Conservation (phyloP, 139 green algal genomes). For the Haematococcus lacustris region DNA sequence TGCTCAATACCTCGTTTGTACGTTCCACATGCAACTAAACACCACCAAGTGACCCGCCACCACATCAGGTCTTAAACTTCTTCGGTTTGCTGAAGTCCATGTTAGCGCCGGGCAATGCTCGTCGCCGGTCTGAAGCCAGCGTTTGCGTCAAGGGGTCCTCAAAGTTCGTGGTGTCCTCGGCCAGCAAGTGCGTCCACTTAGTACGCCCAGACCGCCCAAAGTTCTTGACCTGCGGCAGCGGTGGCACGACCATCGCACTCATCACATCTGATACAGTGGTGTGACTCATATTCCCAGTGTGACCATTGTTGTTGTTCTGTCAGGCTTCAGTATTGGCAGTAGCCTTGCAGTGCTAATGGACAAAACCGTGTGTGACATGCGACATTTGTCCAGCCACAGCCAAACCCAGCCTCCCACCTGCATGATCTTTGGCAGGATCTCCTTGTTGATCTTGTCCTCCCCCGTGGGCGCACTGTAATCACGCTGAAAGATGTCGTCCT, state of each 20-base stretch:
- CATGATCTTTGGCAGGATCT: constrained; percentile 85
- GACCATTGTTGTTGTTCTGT: no score
- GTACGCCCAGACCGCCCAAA: constrained; percentile 86
- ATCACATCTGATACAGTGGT: no score
- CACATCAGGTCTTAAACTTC: constrained; percentile 43
- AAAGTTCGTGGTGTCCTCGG: constrained; percentile 74
- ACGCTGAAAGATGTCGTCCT: constrained; percentile 61
- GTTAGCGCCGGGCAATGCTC: constrained; percentile 9
- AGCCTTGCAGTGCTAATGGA: no score
- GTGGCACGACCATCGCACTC: no score
- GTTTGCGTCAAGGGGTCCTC: constrained; percentile 1
- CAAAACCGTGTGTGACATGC: no score
- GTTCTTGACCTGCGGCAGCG: constrained; percentile 90
- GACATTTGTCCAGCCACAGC: no score
- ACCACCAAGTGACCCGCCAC: no score
- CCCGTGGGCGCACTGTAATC: constrained; percentile 83
- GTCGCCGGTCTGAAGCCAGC: constrained; percentile 3
- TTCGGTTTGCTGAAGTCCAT: constrained; percentile 53
- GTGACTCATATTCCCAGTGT: no score
- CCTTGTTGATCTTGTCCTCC: constrained; percentile 79
- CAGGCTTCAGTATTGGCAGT: no score
- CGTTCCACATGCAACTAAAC: no score
- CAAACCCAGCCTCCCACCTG: no score
- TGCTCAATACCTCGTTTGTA: no score
- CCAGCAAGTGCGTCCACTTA: constrained; percentile 88